Evolutionary conservation across 2,329 filamentous ascomycete genomes (phyloP).

Genomic region (Aspergillus novofumigatus): DNA sequence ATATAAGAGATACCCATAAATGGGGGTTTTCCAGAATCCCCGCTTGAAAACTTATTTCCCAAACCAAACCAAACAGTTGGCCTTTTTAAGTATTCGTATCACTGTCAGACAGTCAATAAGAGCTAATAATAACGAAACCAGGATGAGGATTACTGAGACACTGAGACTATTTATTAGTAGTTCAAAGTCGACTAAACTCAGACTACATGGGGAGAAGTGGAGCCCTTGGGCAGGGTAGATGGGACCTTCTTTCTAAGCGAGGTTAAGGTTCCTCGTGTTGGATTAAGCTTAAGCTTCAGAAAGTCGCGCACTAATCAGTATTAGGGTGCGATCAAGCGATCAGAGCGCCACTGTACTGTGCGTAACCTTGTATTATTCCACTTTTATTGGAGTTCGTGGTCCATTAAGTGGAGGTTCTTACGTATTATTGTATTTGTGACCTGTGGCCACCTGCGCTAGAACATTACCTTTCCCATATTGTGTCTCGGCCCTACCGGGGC

Average conservation of each 20-base stretch:
- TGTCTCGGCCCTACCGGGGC: neutral
- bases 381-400: conserved; percentile 2
- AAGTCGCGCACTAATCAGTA: conserved; percentile 32
- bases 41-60: neutral
- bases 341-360: conserved; percentile 29
- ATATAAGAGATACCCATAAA: neutral
- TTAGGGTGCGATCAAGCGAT: conserved; percentile 25
- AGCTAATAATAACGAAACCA: neutral
- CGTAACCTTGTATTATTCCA: conserved; percentile 12
- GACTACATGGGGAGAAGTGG: conserved; percentile 9
- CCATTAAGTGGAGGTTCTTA: neutral
- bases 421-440: neutral
- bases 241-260: conserved; percentile 27
- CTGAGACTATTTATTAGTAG: neutral
- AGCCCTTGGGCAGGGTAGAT: conserved; percentile 13
- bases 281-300: conserved; percentile 44
- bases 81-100: neutral
- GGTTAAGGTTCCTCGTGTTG: conserved; percentile 41
- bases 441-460: neutral
- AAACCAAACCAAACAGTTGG: neutral
- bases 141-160: neutral
- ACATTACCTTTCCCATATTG: neutral
- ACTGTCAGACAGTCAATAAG: neutral
- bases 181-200: neutral
- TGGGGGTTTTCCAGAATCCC: neutral